phyloP scores from a whole-genome alignment of 495 filamentous ascomycete genomes.

The Aspergillus coremiiformis region DNA sequence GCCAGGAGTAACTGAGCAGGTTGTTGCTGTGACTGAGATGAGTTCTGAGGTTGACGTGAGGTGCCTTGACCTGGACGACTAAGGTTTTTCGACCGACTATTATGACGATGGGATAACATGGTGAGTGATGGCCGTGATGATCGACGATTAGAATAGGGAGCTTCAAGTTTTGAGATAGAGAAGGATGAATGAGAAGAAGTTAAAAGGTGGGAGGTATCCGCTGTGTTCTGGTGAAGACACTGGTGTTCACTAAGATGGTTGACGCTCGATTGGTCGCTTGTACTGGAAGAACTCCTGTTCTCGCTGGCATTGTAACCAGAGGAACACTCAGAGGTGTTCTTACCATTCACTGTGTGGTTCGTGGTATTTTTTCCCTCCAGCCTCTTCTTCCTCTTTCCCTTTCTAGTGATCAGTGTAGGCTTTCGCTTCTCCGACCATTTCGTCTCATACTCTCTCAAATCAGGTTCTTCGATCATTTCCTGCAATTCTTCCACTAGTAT shows the following conservation, averaged over 20 bases:
- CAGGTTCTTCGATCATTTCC: background rate
- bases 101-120: background rate
- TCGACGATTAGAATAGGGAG: background rate
- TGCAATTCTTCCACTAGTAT: too few relatives aligned
- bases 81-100: background rate
- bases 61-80: background rate
- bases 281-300: background rate
- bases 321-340: too few relatives aligned
- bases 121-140: background rate
- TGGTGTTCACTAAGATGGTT: background rate
- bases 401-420: background rate
- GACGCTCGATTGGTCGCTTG: background rate
- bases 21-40: background rate
- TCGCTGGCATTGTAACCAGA: background rate
- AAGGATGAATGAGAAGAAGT: background rate
- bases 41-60: background rate
- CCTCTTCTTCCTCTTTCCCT: background rate
- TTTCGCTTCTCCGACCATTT: background rate
- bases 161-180: background rate
- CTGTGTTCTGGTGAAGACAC: background rate
- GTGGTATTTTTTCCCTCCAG: too few relatives aligned
- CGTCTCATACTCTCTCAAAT: background rate
- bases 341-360: too few relatives aligned
- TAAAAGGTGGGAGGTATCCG: background rate
- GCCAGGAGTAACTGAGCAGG: conserved; percentile 7